These are phyloP conservation scores for Pisolithus thermaeus DNA, from an alignment of 1,284 basidiomycete species.

Conservation along the genomic window DNA sequence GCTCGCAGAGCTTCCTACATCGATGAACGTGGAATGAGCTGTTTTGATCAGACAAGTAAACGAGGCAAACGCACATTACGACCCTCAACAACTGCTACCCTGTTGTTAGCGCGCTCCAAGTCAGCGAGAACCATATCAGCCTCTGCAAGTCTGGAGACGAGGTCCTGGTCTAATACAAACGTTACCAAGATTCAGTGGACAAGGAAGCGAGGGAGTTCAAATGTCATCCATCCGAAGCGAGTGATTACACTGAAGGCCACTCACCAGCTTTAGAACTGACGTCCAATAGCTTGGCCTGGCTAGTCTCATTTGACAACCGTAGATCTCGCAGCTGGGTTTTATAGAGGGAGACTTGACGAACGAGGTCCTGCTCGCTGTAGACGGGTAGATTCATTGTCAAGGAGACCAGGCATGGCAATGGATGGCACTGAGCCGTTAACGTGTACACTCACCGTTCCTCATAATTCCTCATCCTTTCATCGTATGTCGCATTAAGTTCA, in stretches of 20 bases:
- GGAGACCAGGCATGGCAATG: neutral
- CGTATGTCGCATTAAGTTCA: conserved; percentile 92
- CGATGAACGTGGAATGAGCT: neutral
- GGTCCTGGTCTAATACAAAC: conserved; percentile 72
- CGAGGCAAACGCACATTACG: conserved; percentile 64
- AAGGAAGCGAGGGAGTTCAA: no score
- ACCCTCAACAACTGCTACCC: conserved; percentile 87
- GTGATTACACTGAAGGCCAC: conserved; percentile 5
- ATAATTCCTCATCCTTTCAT: conserved; percentile 92
- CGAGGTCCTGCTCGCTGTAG: conserved; percentile 84
- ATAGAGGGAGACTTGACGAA: conserved; percentile 78
- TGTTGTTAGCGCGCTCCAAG: conserved; percentile 86
- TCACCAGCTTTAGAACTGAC: conserved; percentile 83
- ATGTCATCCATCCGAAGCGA: neutral
- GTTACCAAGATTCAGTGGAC: neutral
- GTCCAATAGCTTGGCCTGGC: conserved; percentile 86
- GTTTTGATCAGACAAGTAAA: neutral
- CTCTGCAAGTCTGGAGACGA: conserved; percentile 81
- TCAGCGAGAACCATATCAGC: conserved; percentile 92
- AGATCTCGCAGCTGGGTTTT: conserved; percentile 88
- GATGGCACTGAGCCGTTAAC: neutral
- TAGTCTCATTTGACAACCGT: conserved; percentile 85
- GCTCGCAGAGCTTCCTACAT: conserved; percentile 82
- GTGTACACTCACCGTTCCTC: conserved; percentile 71
- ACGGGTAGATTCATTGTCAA: neutral